Conservation (phyloP, 495 filamentous ascomycete genomes). For the Penicillium fimorum region DNA sequence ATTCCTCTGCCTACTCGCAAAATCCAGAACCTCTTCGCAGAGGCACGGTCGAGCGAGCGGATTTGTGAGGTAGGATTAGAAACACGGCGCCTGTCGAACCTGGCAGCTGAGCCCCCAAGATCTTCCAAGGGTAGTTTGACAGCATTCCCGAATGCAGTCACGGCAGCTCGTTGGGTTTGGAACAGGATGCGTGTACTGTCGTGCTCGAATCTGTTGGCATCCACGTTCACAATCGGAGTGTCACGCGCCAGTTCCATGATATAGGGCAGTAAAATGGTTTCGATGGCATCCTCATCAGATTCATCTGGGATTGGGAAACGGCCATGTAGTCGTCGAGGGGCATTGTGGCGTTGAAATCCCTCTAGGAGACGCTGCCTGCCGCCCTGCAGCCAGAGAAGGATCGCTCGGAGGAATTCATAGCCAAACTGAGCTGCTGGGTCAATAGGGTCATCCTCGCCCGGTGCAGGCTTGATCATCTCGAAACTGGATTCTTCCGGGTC, state of each 20-base stretch:
- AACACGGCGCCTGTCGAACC: slow-evolving; percentile 24
- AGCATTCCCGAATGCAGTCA: slow-evolving; percentile 54
- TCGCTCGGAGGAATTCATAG: slow-evolving; percentile 67
- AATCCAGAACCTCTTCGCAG: slow-evolving; percentile 58
- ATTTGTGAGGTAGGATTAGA: slow-evolving; percentile 25
- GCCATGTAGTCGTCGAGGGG: slow-evolving; percentile 31
- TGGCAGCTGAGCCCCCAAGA: slow-evolving; percentile 35
- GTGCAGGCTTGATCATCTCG: slow-evolving; percentile 44
- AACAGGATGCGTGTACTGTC: slow-evolving; percentile 54
- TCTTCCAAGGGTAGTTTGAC: slow-evolving; percentile 53
- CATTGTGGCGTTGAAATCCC: slow-evolving; percentile 51
- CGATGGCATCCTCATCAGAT: slow-evolving; percentile 51
- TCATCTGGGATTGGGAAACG: slow-evolving; percentile 54
- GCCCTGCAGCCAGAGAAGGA: slow-evolving; percentile 60
- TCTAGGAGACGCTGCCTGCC: slow-evolving; percentile 52
- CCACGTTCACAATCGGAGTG: slow-evolving; percentile 53
- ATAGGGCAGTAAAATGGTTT: slow-evolving; percentile 58
- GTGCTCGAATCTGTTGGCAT: slow-evolving; percentile 57
- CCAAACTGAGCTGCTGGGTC: slow-evolving; percentile 48
- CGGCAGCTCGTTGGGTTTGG: slow-evolving; percentile 53
- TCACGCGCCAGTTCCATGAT: slow-evolving; percentile 50
- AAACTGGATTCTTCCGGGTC: slow-evolving; percentile 32
- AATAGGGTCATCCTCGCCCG: slow-evolving; percentile 45
- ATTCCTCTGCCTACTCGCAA: slow-evolving; percentile 60
- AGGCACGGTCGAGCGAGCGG: slow-evolving; percentile 36